These are phyloP conservation scores for Madurella mycetomatis DNA, from an alignment of 2,329 filamentous ascomycete genomes.

Conservation along the genomic window DNA sequence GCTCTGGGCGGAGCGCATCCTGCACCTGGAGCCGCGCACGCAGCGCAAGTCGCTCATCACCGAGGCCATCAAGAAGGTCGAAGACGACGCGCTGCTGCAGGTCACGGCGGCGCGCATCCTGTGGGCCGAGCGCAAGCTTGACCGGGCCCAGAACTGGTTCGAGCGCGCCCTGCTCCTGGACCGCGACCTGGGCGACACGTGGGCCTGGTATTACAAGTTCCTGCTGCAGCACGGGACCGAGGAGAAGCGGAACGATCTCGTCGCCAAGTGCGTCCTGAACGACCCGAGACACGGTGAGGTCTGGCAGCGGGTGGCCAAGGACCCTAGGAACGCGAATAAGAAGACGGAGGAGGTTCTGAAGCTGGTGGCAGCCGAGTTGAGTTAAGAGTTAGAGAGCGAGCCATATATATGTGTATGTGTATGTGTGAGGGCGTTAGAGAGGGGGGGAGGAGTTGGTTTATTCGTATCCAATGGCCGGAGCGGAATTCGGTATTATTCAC, in stretches of 20 bases:
- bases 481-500: too few relatives aligned
- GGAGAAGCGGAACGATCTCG: slow-evolving; percentile 82
- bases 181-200: slow-evolving; percentile 82
- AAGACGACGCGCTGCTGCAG: slow-evolving; percentile 85
- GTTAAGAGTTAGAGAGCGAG: slow-evolving; percentile 1
- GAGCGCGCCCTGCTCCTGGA: slow-evolving; percentile 90
- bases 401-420: background rate
- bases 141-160: slow-evolving; percentile 96
- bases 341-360: slow-evolving; percentile 76
- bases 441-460: background rate
- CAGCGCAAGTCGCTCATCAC: slow-evolving; percentile 87
- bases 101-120: slow-evolving; percentile 92
- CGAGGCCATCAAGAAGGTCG: slow-evolving; percentile 95
- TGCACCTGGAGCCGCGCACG: slow-evolving; percentile 85
- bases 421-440: background rate
- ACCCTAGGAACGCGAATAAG: slow-evolving; percentile 73
- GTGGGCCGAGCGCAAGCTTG: slow-evolving; percentile 86
- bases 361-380: slow-evolving; percentile 59
- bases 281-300: slow-evolving; percentile 91
- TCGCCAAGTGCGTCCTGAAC: slow-evolving; percentile 72
- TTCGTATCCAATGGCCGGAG: background rate
- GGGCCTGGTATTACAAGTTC: slow-evolving; percentile 99
- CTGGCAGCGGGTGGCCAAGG: slow-evolving; percentile 84
- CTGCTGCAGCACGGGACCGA: slow-evolving; percentile 86
- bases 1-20: slow-evolving; percentile 92